These are phyloP conservation scores for Sporisorium iseilematis-ciliati DNA, from an alignment of 1,284 basidiomycete genomes.

Conservation along the genomic window DNA sequence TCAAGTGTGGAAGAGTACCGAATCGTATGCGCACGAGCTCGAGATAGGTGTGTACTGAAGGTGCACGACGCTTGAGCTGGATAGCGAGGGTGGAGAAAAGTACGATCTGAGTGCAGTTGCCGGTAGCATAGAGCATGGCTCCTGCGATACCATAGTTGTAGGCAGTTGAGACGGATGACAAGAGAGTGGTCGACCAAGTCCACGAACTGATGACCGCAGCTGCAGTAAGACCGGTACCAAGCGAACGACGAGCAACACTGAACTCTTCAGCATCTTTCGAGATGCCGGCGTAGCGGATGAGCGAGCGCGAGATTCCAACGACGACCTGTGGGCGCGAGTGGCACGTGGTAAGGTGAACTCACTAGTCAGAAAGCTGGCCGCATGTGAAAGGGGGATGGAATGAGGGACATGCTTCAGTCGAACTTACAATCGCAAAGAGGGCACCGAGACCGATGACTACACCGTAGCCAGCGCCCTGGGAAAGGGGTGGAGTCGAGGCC, in stretches of 20 bases:
- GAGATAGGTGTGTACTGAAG: conserved; percentile 60
- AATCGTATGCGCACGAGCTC: conserved; percentile 58
- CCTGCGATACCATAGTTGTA: conserved; percentile 65
- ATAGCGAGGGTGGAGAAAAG: conserved; percentile 63
- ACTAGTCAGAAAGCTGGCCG: no score
- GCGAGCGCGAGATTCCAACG: conserved; percentile 52
- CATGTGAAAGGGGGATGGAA: background rate
- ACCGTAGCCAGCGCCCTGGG: conserved; percentile 66
- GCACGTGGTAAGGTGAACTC: no score
- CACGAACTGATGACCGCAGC: conserved; percentile 62
- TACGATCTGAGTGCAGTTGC: conserved; percentile 60
- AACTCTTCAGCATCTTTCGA: conserved; percentile 56
- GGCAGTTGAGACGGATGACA: conserved; percentile 54
- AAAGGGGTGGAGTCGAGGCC: conserved; percentile 48
- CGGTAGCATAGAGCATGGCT: conserved; percentile 60
- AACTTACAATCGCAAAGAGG: conserved; percentile 63
- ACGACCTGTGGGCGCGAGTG: conserved; percentile 38
- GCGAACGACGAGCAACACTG: conserved; percentile 52
- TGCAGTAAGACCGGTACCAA: conserved; percentile 61
- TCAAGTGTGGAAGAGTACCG: conserved; percentile 55
- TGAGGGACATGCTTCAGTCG: background rate
- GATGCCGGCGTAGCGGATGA: conserved; percentile 51
- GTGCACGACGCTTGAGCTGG: conserved; percentile 60
- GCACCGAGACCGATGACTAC: conserved; percentile 65
- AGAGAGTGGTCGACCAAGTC: conserved; percentile 64